Evolutionary conservation across 257 asterid genomes (phyloP).

Genomic region (Solanum gandarillasii): DNA sequence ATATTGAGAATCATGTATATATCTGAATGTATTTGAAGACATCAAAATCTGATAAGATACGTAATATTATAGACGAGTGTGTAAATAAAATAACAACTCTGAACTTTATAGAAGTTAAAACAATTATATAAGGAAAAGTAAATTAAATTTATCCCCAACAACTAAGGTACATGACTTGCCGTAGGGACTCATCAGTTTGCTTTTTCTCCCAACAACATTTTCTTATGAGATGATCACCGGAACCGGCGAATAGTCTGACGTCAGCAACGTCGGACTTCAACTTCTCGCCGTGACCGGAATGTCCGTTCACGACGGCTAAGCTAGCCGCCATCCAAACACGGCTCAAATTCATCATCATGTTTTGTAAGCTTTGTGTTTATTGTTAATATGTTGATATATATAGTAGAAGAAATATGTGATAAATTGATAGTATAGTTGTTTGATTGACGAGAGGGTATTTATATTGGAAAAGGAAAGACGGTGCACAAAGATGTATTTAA

Average conservation of each 20-base stretch:
- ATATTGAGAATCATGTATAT: too few species aligned
- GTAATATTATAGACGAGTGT: too few species aligned
- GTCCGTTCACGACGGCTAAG: neutral
- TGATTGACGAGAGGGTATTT: neutral
- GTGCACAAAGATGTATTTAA: neutral
- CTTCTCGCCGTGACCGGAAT: neutral
- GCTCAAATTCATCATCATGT: neutral
- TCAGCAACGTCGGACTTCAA: neutral
- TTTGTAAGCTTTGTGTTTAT: neutral
- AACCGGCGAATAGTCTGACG: neutral
- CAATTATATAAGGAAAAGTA: neutral
- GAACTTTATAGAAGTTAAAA: too few species aligned
- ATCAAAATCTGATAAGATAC: too few species aligned
- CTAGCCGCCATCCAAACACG: neutral
- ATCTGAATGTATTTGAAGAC: too few species aligned
- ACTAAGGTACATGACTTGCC: neutral
- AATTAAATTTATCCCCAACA: neutral
- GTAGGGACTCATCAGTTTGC: neutral
- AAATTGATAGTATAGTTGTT: neutral
- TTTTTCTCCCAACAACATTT: neutral
- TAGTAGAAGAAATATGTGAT: neutral
- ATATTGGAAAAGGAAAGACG: neutral
- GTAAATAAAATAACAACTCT: too few species aligned
- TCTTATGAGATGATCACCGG: neutral
- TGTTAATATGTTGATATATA: neutral